phyloP scores from a whole-genome alignment of 2,329 filamentous ascomycete genomes.

The Claviceps sp. region DNA sequence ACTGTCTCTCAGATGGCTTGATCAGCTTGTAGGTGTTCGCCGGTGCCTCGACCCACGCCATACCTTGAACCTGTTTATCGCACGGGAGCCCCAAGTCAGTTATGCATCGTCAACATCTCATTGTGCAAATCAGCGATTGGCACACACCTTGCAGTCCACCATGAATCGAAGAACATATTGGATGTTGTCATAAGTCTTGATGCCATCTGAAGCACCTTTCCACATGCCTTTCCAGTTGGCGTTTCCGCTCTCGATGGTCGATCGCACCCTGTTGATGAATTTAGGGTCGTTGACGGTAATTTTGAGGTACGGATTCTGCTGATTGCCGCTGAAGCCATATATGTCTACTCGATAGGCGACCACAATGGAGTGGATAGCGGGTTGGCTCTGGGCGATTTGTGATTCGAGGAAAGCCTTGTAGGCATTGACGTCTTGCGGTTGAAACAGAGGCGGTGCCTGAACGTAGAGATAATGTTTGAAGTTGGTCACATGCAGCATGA shows the following conservation, averaged over 20 bases:
- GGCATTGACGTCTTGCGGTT: constrained; percentile 58
- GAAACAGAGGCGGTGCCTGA: constrained; percentile 72
- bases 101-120: constrained; percentile 6
- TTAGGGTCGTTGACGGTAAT: constrained; percentile 76
- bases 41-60: constrained; percentile 93
- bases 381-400: constrained; percentile 59
- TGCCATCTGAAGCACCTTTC: constrained; percentile 51
- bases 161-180: constrained; percentile 94
- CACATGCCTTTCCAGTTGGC: constrained; percentile 89
- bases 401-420: constrained; percentile 74
- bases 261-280: constrained; percentile 3
- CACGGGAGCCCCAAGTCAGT: background rate
- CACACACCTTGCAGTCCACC: constrained; percentile 72
- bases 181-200: constrained; percentile 90
- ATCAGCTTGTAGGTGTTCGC: constrained; percentile 61
- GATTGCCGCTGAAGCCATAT: constrained; percentile 87
- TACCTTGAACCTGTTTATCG: constrained; percentile 57
- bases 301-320: constrained; percentile 83
- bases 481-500: constrained; percentile 85
- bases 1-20: constrained; percentile 51
- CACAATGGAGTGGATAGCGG: constrained; percentile 65
- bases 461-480: constrained; percentile 96
- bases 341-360: constrained; percentile 82
- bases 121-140: background rate
- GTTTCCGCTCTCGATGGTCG: constrained; percentile 54